A percentile compares a stretch with the other conserved stretches of the same genome.
phyloP scores from a whole-genome alignment of 352 stramenopile species.

The Pythium volutum region DNA sequence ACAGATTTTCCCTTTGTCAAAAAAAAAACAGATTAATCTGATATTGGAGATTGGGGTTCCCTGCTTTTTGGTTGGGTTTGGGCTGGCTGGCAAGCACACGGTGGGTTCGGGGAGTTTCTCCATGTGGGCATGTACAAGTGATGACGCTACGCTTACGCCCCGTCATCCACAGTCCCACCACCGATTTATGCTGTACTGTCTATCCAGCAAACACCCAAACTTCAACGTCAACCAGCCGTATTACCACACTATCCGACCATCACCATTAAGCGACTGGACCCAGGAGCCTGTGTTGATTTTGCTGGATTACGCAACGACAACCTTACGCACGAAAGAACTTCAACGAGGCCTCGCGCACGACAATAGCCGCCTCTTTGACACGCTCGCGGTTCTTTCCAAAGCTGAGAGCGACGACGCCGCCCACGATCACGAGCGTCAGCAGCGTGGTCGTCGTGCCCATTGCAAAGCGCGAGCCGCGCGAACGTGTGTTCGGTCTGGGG shows the following conservation, averaged over 20 bases:
- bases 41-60: no score
- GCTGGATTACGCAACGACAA: conserved; percentile 20
- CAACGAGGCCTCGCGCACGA: conserved; percentile 12
- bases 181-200: not conserved
- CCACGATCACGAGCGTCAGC: conserved; percentile 6
- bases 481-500: conserved; percentile 14
- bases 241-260: no score
- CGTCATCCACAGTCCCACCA: not conserved
- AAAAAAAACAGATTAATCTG: no score
- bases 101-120: no score
- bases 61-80: no score
- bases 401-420: conserved; percentile 2
- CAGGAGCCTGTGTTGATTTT: no score
- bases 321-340: conserved; percentile 13
- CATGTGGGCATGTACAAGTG: no score
- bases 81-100: no score
- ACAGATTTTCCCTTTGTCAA: no score
- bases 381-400: conserved; percentile 14
- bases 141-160: no score
- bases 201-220: no score
- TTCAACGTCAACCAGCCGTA: conserved; percentile 14
- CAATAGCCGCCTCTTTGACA: not conserved
- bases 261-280: no score
- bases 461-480: not conserved
- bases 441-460: not conserved